Conservation (phyloP, 176 grass and related monocot species). For the Eleusine coracana region DNA sequence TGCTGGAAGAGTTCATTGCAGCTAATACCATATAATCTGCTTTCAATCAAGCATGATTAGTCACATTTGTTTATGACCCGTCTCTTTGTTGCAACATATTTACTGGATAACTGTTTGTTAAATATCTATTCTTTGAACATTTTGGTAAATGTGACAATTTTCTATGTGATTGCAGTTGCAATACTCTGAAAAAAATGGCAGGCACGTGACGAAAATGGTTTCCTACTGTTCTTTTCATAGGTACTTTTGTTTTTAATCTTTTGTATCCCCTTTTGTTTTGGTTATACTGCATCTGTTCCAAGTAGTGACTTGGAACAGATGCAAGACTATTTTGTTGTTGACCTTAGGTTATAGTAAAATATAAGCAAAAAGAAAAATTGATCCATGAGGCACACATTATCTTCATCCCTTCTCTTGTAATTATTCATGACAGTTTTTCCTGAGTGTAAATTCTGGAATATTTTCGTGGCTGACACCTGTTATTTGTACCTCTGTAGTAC, state of each 20-base stretch:
- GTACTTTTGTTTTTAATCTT: conserved; percentile 45
- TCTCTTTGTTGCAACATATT: background rate
- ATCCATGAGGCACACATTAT: background rate
- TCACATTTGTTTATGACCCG: background rate
- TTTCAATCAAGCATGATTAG: conserved; percentile 4
- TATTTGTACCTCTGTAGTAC: conserved; percentile 47
- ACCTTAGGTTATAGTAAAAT: background rate
- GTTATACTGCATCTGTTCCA: conserved; percentile 24
- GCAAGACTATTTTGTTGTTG: background rate
- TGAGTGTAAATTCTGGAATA: conserved; percentile 1
- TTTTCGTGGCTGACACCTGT: conserved; percentile 12
- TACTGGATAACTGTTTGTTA: background rate
- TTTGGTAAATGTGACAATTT: conserved; percentile 27
- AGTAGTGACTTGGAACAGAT: background rate
- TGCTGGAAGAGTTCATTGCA: conserved; percentile 7
- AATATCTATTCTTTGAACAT: background rate
- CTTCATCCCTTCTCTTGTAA: background rate
- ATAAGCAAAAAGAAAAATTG: background rate
- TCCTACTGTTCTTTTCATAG: conserved; percentile 89
- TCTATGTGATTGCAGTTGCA: conserved; percentile 66
- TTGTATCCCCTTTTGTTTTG: background rate
- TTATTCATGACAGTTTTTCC: conserved; percentile 37
- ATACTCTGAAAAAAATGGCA: conserved; percentile 66
- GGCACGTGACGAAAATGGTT: conserved; percentile 65
- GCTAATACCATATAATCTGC: background rate